Percentiles rank a stretch among this genome's conserved stretches.
Conservation (phyloP, 257 asterid genomes). For the Penstemon davidsonii region DNA sequence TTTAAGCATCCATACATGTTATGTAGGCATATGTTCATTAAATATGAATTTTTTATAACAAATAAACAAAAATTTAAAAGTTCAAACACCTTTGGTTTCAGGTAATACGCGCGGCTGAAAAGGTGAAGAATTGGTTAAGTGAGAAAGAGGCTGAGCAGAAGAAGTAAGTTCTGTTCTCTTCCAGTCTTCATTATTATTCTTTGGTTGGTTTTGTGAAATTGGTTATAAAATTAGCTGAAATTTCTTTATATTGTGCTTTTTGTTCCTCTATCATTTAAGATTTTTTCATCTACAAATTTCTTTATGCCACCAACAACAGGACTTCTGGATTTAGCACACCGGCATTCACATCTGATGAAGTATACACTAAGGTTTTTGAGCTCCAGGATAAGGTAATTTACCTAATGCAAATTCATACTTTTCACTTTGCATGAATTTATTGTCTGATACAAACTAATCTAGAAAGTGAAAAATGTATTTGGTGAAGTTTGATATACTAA, state of each 20-base stretch:
- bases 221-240: background rate
- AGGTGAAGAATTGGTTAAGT: slow-evolving; percentile 79
- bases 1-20: slow-evolving; percentile 19
- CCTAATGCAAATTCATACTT: background rate
- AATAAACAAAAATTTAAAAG: slow-evolving; percentile 4
- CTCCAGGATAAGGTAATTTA: slow-evolving; percentile 80
- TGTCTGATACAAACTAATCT: too few relatives aligned
- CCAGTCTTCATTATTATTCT: background rate
- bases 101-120: slow-evolving; percentile 70
- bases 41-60: background rate
- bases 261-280: slow-evolving; percentile 1
- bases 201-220: background rate
- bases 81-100: slow-evolving; percentile 33
- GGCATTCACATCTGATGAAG: slow-evolving; percentile 86
- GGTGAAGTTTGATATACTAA: too few relatives aligned
- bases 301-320: slow-evolving; percentile 50
- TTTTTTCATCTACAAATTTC: slow-evolving; percentile 13
- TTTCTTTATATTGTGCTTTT: background rate
- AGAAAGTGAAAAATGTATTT: too few relatives aligned
- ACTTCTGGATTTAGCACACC: slow-evolving; percentile 62
- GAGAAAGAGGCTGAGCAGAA: slow-evolving; percentile 83
- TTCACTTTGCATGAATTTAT: background rate
- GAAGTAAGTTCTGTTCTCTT: slow-evolving; percentile 52
- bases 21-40: background rate
- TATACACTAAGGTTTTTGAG: slow-evolving; percentile 60